phyloP scores from a whole-genome alignment of 345 rosid genomes.

The Limnanthes douglasii region DNA sequence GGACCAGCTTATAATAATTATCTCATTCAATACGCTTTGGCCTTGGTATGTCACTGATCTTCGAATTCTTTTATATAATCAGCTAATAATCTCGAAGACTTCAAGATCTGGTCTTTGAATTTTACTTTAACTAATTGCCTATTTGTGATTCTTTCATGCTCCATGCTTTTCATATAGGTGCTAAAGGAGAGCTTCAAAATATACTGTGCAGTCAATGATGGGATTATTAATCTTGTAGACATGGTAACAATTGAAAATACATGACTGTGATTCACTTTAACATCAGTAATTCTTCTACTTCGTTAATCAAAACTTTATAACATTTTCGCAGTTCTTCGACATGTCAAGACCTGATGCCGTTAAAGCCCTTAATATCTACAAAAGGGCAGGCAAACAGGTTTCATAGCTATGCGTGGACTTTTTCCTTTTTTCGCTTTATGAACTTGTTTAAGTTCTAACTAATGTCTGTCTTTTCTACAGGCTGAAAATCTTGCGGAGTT shows the following conservation, averaged over 20 bases:
- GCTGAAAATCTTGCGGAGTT: slow-evolving; percentile 69
- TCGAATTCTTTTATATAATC: no score
- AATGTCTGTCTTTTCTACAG: slow-evolving; percentile 14
- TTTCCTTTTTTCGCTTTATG: neutral
- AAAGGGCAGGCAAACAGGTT: slow-evolving; percentile 94
- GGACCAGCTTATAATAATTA: slow-evolving; percentile 69
- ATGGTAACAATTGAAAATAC: slow-evolving; percentile 32
- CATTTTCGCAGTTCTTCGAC: slow-evolving; percentile 57
- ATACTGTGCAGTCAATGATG: slow-evolving; percentile 87
- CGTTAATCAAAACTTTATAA: slow-evolving; percentile 3
- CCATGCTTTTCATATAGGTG: slow-evolving; percentile 27
- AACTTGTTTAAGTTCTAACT: neutral
- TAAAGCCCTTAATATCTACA: slow-evolving; percentile 73
- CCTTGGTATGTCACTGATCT: slow-evolving; percentile 70
- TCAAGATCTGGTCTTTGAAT: no score
- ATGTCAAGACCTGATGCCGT: slow-evolving; percentile 96
- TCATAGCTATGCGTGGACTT: neutral
- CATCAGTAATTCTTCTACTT: slow-evolving; percentile 1
- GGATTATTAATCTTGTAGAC: slow-evolving; percentile 93
- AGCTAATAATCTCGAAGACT: no score
- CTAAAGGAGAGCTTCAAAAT: slow-evolving; percentile 95
- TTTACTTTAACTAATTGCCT: no score
- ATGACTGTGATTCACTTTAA: slow-evolving; percentile 5
- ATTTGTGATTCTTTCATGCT: slow-evolving; percentile 5
- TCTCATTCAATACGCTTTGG: slow-evolving; percentile 84